Conservation (phyloP, 345 rosid species). For the Ceriops zippeliana region DNA sequence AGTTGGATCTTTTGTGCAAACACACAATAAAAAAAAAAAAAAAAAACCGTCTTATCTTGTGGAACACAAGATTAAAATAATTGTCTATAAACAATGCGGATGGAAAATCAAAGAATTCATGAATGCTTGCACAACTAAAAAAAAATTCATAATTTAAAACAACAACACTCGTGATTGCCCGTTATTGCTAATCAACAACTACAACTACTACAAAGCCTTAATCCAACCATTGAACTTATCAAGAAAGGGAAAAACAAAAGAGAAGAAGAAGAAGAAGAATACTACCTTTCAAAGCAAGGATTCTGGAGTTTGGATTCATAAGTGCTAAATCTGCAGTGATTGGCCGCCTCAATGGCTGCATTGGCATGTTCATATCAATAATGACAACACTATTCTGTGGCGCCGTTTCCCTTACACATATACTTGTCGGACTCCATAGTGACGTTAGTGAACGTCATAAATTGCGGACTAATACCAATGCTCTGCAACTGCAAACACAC, state of each 20-base stretch:
- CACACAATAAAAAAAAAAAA: neutral
- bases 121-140: neutral
- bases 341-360: conserved; percentile 76
- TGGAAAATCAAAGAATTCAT: neutral
- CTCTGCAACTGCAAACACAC: conserved; percentile 52
- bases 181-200: neutral
- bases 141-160: neutral
- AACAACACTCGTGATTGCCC: neutral
- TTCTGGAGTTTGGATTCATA: conserved; percentile 86
- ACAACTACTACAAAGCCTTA: neutral
- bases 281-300: conserved; percentile 79
- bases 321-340: conserved; percentile 83
- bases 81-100: neutral
- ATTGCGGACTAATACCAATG: conserved; percentile 69
- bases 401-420: conserved; percentile 80
- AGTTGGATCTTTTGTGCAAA: neutral
- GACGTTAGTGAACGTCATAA: conserved; percentile 72
- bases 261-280: conserved; percentile 35
- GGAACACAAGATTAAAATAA: neutral
- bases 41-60: neutral
- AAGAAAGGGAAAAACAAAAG: no score
- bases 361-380: conserved; percentile 80
- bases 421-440: conserved; percentile 90
- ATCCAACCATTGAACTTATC: conserved; percentile 16
- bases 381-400: conserved; percentile 80